Conservation (phyloP, 345 rosid genomes). For the Aegle marmelos region DNA sequence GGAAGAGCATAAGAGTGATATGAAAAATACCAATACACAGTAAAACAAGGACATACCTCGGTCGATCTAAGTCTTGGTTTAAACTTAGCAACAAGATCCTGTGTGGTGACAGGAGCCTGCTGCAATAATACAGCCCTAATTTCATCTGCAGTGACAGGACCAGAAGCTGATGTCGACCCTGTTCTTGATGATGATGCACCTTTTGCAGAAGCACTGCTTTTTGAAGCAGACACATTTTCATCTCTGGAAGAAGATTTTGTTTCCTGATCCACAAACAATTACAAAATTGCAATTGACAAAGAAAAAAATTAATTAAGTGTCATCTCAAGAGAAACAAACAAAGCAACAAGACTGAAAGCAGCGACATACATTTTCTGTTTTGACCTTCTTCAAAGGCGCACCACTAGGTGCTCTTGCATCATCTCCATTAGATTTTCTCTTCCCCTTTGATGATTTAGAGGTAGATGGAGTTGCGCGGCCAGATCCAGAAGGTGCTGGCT, state of each 20-base stretch:
- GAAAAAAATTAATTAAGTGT: neutral
- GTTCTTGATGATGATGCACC: constrained; percentile 47
- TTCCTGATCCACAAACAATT: constrained; percentile 37
- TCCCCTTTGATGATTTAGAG: constrained; percentile 77
- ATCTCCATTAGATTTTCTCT: constrained; percentile 73
- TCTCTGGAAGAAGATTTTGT: constrained; percentile 46
- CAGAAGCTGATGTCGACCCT: constrained; percentile 43
- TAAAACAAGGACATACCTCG: constrained; percentile 45
- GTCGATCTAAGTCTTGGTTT: constrained; percentile 62
- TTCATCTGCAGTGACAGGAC: constrained; percentile 88
- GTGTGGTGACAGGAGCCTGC: constrained; percentile 77
- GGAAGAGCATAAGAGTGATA: neutral
- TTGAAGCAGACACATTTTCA: constrained; percentile 40
- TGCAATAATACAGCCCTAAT: constrained; percentile 79
- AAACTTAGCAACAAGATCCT: constrained; percentile 82
- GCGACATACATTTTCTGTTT: constrained; percentile 71
- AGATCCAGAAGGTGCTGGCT: constrained; percentile 59
- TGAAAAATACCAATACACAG: no score
- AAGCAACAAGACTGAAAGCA: constrained; percentile 7
- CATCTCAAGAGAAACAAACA: neutral
- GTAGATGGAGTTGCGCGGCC: constrained; percentile 65
- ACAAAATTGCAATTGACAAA: neutral
- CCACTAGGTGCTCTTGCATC: constrained; percentile 61
- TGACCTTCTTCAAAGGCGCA: constrained; percentile 71
- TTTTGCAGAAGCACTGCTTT: constrained; percentile 44